Evolutionary conservation across 352 stramenopile genomes (phyloP).

Genomic region (Phytophthora rubi): DNA sequence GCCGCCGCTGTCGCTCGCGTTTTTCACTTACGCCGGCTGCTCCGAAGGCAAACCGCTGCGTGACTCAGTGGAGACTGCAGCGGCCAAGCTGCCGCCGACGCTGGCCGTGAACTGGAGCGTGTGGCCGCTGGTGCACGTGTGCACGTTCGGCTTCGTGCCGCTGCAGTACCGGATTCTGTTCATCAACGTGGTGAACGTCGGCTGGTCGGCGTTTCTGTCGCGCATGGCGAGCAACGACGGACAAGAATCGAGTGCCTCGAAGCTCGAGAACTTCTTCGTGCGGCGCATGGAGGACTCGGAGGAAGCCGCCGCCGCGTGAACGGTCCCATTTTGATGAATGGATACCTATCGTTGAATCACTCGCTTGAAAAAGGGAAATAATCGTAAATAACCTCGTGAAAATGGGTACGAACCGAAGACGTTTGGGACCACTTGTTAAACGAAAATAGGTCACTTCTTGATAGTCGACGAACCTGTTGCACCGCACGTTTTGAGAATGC

Average conservation of each 20-base stretch:
- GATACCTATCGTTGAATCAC: too few species aligned
- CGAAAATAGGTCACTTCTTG: neutral
- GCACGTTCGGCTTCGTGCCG: slow-evolving; percentile 53
- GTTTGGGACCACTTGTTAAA: neutral
- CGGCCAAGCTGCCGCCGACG: slow-evolving; percentile 43
- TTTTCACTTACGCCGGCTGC: slow-evolving; percentile 46
- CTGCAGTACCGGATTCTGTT: slow-evolving; percentile 58
- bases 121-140: slow-evolving; percentile 51
- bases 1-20: slow-evolving; percentile 37
- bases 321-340: neutral
- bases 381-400: neutral
- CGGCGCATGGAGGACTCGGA: slow-evolving; percentile 33
- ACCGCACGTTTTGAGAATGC: slow-evolving; percentile 26
- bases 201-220: slow-evolving; percentile 56
- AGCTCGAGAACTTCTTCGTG: slow-evolving; percentile 28
- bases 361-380: too few species aligned
- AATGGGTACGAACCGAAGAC: neutral
- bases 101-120: slow-evolving; percentile 51
- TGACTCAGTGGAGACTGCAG: slow-evolving; percentile 30
- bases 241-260: slow-evolving; percentile 9
- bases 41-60: slow-evolving; percentile 35
- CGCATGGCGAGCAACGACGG: slow-evolving; percentile 42
- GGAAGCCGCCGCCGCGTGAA: slow-evolving; percentile 18
- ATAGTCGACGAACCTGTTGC: neutral
- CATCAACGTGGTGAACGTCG: slow-evolving; percentile 52